A percentile compares a stretch with the other conserved stretches of the same genome.
Evolutionary conservation across 2,329 filamentous ascomycete genomes (phyloP).

Genomic region (Cytospora piceicola): DNA sequence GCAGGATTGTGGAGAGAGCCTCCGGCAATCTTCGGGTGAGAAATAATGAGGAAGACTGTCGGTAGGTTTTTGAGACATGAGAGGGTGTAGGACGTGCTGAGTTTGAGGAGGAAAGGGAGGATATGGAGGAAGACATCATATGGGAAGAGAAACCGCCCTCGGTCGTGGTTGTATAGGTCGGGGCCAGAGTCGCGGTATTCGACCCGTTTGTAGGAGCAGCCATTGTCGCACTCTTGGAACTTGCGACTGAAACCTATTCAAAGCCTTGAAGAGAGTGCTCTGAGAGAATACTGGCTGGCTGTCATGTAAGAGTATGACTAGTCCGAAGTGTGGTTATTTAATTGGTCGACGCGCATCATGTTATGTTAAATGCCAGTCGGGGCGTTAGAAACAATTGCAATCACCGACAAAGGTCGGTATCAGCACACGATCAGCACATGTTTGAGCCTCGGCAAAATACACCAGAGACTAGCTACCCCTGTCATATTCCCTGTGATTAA

Average conservation of each 20-base stretch:
- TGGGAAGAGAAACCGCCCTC: constrained; percentile 51
- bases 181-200: constrained; percentile 49
- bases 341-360: not conserved
- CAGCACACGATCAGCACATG: constrained; percentile 2
- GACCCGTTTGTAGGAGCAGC: constrained; percentile 40
- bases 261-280: not conserved
- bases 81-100: constrained; percentile 65
- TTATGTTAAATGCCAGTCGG: constrained; percentile 2
- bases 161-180: constrained; percentile 49
- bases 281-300: not conserved
- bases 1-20: constrained; percentile 81
- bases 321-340: not conserved
- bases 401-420: not conserved
- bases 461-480: not conserved
- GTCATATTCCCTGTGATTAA: not conserved
- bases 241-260: constrained; percentile 1
- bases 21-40: constrained; percentile 92
- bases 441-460: not conserved
- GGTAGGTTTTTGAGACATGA: constrained; percentile 88
- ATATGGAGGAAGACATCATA: constrained; percentile 66
- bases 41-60: constrained; percentile 91
- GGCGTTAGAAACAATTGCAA: not conserved
- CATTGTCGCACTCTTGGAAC: constrained; percentile 12
- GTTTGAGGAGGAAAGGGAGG: constrained; percentile 67
- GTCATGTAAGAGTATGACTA: not conserved